These are phyloP conservation scores for Zancudomyces culisetae DNA, from an alignment of 371 early-diverging fungal species.

Conservation along the genomic window DNA sequence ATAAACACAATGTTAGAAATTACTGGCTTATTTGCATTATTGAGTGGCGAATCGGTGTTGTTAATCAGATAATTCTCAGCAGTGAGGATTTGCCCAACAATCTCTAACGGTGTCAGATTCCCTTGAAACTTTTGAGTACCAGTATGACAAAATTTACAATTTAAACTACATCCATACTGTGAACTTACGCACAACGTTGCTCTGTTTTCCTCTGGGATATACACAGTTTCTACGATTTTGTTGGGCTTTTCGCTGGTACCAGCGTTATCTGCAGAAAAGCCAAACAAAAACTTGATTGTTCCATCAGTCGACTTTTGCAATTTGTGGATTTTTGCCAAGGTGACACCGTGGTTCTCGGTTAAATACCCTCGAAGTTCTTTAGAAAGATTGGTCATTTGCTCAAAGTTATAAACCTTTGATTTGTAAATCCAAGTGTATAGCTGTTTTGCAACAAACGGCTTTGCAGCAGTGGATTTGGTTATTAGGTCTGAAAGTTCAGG, in stretches of 20 bases:
- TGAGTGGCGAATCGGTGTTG: slow-evolving; percentile 23
- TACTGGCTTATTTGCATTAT: slow-evolving; percentile 17
- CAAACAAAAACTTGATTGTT: slow-evolving; percentile 37
- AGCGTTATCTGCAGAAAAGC: slow-evolving; percentile 11
- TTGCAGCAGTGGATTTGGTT: neutral
- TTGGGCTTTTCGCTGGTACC: neutral
- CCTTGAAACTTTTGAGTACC: slow-evolving; percentile 71
- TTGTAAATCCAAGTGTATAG: slow-evolving; percentile 44
- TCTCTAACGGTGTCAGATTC: slow-evolving; percentile 60
- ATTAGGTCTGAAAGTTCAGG: neutral
- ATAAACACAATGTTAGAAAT: slow-evolving; percentile 76
- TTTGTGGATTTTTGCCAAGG: no score
- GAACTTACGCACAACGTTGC: slow-evolving; percentile 75
- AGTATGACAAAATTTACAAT: slow-evolving; percentile 80
- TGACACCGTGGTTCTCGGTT: slow-evolving; percentile 35
- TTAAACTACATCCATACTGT: slow-evolving; percentile 76
- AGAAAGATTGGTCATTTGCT: slow-evolving; percentile 44
- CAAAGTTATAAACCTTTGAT: slow-evolving; percentile 29
- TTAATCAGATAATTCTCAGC: slow-evolving; percentile 38
- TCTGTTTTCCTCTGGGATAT: slow-evolving; percentile 43
- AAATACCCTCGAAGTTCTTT: slow-evolving; percentile 29
- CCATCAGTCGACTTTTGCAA: slow-evolving; percentile 29
- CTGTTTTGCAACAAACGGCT: slow-evolving; percentile 31
- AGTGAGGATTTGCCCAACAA: slow-evolving; percentile 70
- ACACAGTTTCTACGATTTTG: slow-evolving; percentile 28